These are phyloP conservation scores for Gonapodya sp. DNA, from an alignment of 192 early-diverging fungal genomes.

Conservation along the genomic window DNA sequence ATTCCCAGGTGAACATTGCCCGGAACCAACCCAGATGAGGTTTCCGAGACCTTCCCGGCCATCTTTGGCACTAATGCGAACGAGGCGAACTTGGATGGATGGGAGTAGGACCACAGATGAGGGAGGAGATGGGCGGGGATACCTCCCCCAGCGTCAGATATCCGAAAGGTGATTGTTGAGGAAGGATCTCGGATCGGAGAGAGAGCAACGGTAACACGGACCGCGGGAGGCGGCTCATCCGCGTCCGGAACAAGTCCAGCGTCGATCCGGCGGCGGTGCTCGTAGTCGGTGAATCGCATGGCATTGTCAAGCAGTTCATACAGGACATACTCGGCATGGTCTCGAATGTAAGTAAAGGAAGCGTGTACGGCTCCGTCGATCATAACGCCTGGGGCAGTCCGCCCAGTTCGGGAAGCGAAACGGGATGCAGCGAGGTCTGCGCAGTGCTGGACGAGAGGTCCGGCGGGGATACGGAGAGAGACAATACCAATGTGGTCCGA, in stretches of 20 bases:
- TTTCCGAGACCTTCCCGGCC: conserved; percentile 66
- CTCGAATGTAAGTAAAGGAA: conserved; percentile 85
- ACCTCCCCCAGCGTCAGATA: conserved; percentile 90
- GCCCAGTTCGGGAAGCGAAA: background rate
- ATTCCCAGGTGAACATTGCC: conserved; percentile 56
- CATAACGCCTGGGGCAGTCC: conserved; percentile 55
- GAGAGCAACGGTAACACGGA: conserved; percentile 45
- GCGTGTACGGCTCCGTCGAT: conserved; percentile 65
- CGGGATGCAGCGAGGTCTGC: background rate
- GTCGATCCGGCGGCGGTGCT: background rate
- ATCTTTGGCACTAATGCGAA: conserved; percentile 67
- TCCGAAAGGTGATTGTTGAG: conserved; percentile 72
- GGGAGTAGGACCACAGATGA: conserved; percentile 74
- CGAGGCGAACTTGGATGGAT: conserved; percentile 46
- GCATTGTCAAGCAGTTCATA: conserved; percentile 54
- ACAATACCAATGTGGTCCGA: background rate
- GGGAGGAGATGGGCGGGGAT: conserved; percentile 52
- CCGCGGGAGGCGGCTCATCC: conserved; percentile 50
- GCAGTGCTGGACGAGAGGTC: background rate
- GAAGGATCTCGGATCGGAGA: conserved; percentile 52
- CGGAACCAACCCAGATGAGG: too few species aligned
- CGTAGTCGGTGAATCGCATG: background rate
- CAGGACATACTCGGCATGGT: conserved; percentile 88
- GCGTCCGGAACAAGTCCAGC: background rate
- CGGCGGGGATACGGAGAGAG: background rate